These are phyloP conservation scores for Vitis hybrid DNA, from an alignment of 177 flowering plant genomes.

Conservation along the genomic window DNA sequence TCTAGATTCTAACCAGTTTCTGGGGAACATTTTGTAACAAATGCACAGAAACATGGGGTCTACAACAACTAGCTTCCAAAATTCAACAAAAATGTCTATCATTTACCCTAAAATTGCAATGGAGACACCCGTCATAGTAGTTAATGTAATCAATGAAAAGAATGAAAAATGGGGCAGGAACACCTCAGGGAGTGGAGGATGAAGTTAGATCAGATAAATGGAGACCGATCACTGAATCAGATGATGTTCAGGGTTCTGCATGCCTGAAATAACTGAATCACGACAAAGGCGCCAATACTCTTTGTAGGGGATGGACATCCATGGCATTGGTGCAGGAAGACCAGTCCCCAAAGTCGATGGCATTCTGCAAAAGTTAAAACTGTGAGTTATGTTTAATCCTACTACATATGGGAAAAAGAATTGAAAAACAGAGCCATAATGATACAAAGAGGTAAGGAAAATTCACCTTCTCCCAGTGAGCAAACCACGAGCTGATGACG, in stretches of 20 bases:
- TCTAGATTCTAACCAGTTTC: too few species aligned
- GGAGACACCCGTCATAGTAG: too few species aligned
- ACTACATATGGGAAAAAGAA: background rate
- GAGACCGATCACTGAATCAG: background rate
- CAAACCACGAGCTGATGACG: slow-evolving; percentile 56
- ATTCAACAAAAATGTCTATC: too few species aligned
- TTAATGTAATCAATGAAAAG: background rate
- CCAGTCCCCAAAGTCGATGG: slow-evolving; percentile 31
- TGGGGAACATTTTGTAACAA: too few species aligned
- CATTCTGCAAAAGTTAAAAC: slow-evolving; percentile 40
- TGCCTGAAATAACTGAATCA: slow-evolving; percentile 52
- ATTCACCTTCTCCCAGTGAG: slow-evolving; percentile 75
- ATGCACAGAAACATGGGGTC: too few species aligned
- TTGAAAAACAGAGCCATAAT: background rate
- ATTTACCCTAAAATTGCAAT: too few species aligned
- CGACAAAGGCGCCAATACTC: slow-evolving; percentile 74
- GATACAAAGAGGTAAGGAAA: background rate
- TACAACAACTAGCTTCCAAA: too few species aligned
- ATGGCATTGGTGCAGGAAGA: slow-evolving; percentile 65
- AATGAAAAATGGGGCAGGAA: background rate
- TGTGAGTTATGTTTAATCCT: background rate
- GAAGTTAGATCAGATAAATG: background rate
- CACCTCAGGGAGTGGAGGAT: too few species aligned
- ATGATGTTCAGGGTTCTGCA: background rate
- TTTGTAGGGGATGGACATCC: slow-evolving; percentile 53